A percentile compares a stretch with the other conserved stretches of the same genome.
phyloP scores from a whole-genome alignment of 805 yeast species.

The Tetrapisispora phaffii region DNA sequence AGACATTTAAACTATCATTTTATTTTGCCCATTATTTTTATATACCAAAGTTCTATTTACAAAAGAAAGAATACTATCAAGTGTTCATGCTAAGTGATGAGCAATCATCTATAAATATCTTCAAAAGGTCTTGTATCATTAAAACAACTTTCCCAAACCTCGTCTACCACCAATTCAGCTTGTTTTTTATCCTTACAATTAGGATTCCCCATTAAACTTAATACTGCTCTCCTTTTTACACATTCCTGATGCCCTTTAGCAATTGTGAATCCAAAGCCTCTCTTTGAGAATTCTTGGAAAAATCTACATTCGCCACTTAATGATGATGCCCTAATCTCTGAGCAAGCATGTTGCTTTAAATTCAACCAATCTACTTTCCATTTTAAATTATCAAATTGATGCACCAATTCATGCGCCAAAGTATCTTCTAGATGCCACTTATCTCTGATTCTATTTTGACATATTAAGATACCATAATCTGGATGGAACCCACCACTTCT shows the following conservation, averaged over 20 bases:
- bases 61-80: background rate
- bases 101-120: constrained; percentile 58
- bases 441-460: constrained; percentile 70
- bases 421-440: constrained; percentile 85
- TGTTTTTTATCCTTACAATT: constrained; percentile 59
- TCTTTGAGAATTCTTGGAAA: constrained; percentile 61
- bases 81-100: background rate
- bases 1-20: background rate
- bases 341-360: constrained; percentile 89
- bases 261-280: constrained; percentile 37
- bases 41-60: background rate
- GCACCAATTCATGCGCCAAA: constrained; percentile 84
- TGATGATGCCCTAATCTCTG: constrained; percentile 89
- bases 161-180: constrained; percentile 71
- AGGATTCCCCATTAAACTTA: constrained; percentile 83
- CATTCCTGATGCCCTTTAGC: constrained; percentile 84
- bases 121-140: constrained; percentile 95
- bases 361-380: constrained; percentile 81
- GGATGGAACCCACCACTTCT: constrained; percentile 93
- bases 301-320: constrained; percentile 92
- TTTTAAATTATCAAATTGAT: constrained; percentile 82
- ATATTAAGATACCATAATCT: constrained; percentile 71
- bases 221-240: constrained; percentile 76
- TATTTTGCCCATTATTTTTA: background rate
- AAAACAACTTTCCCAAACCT: constrained; percentile 89